phyloP scores from a whole-genome alignment of 2,329 filamentous ascomycete species.

The Zymoseptoria brevis region DNA sequence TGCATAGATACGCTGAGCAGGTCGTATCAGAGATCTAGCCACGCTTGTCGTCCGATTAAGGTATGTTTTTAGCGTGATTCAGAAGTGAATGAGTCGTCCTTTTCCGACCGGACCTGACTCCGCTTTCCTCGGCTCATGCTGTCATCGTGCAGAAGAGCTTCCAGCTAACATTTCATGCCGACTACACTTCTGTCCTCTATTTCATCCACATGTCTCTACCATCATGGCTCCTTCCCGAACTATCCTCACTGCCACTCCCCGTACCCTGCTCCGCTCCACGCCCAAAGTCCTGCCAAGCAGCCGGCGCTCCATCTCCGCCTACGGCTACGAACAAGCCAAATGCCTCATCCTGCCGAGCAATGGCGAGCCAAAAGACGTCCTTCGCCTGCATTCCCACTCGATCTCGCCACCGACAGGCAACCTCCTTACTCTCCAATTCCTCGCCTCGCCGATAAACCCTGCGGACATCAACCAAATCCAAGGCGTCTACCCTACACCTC shows the following conservation, averaged over 20 bases:
- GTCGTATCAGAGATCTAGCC: too few species aligned
- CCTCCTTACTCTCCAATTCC: conserved; percentile 71
- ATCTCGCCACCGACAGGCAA: conserved; percentile 67
- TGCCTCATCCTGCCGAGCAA: conserved; percentile 67
- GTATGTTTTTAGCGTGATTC: neutral
- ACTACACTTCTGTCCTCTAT: neutral
- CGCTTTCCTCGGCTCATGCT: neutral
- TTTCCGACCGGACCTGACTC: neutral
- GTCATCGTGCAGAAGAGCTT: neutral
- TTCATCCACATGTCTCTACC: neutral
- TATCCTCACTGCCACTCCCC: neutral
- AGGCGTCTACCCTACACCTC: conserved; percentile 85
- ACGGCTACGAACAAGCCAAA: conserved; percentile 79
- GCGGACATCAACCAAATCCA: conserved; percentile 98
- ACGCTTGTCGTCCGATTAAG: neutral
- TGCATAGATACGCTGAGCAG: too few species aligned
- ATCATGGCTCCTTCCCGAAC: neutral
- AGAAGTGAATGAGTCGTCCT: neutral
- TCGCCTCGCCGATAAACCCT: conserved; percentile 89
- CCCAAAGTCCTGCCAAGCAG: neutral
- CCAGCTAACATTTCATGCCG: neutral
- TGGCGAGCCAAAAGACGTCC: conserved; percentile 66
- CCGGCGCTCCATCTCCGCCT: conserved; percentile 46
- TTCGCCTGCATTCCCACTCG: conserved; percentile 64
- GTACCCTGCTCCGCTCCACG: neutral